Evolutionary conservation across 148 eudicot species (phyloP).

Genomic region (Amaranthus palmeri): DNA sequence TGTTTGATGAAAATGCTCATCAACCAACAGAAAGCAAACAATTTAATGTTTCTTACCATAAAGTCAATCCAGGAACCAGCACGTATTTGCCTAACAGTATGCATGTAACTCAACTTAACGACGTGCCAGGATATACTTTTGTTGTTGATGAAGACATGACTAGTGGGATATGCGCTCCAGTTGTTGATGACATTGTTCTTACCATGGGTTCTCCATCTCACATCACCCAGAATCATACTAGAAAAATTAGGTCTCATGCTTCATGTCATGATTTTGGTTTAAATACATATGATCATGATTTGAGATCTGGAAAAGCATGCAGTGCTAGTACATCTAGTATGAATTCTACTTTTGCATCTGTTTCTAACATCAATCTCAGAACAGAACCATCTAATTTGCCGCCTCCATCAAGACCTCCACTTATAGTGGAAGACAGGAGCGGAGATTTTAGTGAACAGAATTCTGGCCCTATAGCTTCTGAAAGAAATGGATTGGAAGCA

Average conservation of each 20-base stretch:
- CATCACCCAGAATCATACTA: constrained; percentile 28
- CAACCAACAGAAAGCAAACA: constrained; percentile 40
- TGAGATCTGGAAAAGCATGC: constrained; percentile 23
- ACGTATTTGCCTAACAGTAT: constrained; percentile 33
- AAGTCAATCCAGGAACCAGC: constrained; percentile 44
- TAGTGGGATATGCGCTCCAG: constrained; percentile 26
- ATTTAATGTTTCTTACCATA: constrained; percentile 47
- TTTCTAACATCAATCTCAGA: constrained; percentile 52
- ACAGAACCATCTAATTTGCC: constrained; percentile 62
- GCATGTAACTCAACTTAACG: constrained; percentile 43
- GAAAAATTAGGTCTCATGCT: constrained; percentile 34
- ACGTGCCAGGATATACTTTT: constrained; percentile 55
- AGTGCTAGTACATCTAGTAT: constrained; percentile 20
- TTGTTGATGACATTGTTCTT: constrained; percentile 32
- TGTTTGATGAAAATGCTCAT: constrained; percentile 39
- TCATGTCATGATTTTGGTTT: constrained; percentile 24
- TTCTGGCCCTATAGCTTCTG: constrained; percentile 39
- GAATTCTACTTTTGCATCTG: constrained; percentile 37
- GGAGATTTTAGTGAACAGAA: constrained; percentile 23
- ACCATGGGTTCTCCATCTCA: constrained; percentile 33
- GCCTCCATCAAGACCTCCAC: constrained; percentile 57
- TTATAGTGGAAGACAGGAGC: constrained; percentile 33
- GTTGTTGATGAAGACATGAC: constrained; percentile 32
- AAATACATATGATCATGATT: constrained; percentile 28
- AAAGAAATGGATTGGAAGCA: constrained; percentile 40